Evolutionary conservation across 176 grass and related monocot species (phyloP), one percentile per base, ranked within the genome.

Genomic region (Eleusine coracana): DNA sequence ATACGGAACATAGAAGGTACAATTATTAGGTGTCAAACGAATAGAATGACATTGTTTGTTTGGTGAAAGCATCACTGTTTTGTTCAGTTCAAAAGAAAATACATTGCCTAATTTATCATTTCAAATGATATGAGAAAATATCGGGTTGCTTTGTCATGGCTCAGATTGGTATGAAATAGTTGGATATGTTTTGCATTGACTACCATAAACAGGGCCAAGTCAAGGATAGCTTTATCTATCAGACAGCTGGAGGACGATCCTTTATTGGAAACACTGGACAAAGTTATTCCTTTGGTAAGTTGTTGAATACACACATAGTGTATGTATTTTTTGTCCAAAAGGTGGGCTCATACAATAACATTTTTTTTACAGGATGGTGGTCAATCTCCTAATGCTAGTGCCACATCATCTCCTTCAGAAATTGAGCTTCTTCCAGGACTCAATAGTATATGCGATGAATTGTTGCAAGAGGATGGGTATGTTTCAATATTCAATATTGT

Each of bases 191-290:
- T 60, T 81, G 14, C 25, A 20, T 51, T 60, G n/a, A 69, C 23
- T 60, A 18, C 15, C 37, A 55, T 23, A 23, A 89, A 73, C 85
- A 98, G 96, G 83, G 87, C 76, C 45, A 98, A 95, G 61, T 83
- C 91, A 70, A 93, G 90, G 85, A 95, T 98, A 83, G 82, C 58
- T 88, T 85, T 98, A 76, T 98, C 96, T 80, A 95, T 95, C 59
- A 98, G 82, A 75, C 96, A 95, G 80, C 44, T 98, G 79, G 96
- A 98, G 79, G 90, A 91, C 68, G 96, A 98, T 93, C 96, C 96
- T 89, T 52, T 98, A 17, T 51, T 95, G 76, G 89, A 89, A 76
- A 98, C 92, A 84, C 80, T 98, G 86, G 96, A 98, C 66, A 95
- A 95, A 95, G 87, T 95, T 79, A 95, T 95, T 89, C 89, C 90